A percentile compares a stretch with the other conserved stretches of the same genome.
phyloP scores from a whole-genome alignment of 169 alveolate species.

The Plasmodium malariae region DNA sequence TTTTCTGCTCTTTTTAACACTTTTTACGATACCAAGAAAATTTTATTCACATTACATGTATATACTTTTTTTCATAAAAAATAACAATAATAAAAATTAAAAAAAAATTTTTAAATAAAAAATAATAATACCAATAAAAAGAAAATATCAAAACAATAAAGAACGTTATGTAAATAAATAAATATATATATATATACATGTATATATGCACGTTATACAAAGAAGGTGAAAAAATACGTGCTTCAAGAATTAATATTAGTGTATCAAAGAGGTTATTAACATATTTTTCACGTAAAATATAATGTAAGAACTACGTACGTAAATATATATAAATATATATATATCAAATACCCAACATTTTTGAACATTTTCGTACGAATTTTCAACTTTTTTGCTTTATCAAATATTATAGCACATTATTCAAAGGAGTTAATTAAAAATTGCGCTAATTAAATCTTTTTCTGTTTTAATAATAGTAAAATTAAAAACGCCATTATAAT shows the following conservation, averaged over 20 bases:
- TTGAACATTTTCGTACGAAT: too few relatives aligned
- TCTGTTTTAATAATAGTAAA: too few relatives aligned
- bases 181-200: neutral
- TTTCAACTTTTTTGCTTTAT: too few relatives aligned
- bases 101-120: neutral
- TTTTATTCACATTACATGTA: neutral
- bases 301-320: neutral
- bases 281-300: too few relatives aligned
- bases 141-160: too few relatives aligned
- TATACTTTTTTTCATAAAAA: neutral
- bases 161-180: neutral
- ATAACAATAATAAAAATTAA: neutral
- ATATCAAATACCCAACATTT: too few relatives aligned
- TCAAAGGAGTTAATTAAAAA: too few relatives aligned
- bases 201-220: neutral
- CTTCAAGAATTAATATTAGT: conserved; percentile 24
- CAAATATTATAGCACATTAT: too few relatives aligned
- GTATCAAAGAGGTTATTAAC: conserved; percentile 76
- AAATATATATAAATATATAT: neutral
- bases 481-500: too few relatives aligned
- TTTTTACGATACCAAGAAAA: neutral
- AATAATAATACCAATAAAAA: neutral
- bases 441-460: too few relatives aligned
- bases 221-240: neutral
- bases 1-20: neutral